Evolutionary conservation across 495 filamentous ascomycete genomes (phyloP), one percentile per base, ranked within the genome.

Genomic region (Friedmanniomyces simplex): DNA sequence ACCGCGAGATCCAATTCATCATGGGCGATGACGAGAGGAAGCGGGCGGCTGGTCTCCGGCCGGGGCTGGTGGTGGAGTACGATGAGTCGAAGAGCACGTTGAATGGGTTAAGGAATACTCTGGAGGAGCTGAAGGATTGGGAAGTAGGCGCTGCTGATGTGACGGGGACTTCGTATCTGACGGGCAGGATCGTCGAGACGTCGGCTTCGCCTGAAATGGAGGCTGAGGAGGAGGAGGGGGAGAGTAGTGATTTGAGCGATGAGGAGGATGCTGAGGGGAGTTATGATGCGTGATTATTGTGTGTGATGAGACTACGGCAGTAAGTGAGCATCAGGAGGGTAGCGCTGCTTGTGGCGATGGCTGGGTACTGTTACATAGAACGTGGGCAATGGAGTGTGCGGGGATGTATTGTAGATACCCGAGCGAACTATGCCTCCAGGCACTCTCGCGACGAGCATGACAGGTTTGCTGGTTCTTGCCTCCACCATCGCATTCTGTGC

Each of bases 111-210:
- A 1, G n/a, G 36, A 6, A 43, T 34, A 34, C 49, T 1, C 25
- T 58, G 32, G 49, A 42, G 34, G 56, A 52, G 21, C 22, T 53
- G 24, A 34, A 21, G 20, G 56, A 58, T 8, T 58, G 56, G 56
- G 39, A 52, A 48, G 16, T 41, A 1, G 47, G 26, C 30, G n/a
- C 42, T 22, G 21, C 14, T 49, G 21, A 25, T 22, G 46, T 16
- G 6, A 26, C 18, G 46, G 20, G 39, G 13, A 3, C 39, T 16
- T 43, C 39, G 18, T 20, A n/a, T 5, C 5, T 20, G 14, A 43
- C 39, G 18, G 39, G 14, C 5, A 43, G 39, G 39, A 20, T 43
- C 5, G 18, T 20, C 4, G 39, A 43, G 4, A 13, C 39, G 2
- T 43, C 39, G 14, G 39, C 39, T n/a, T 43, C 39, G 18, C 39